Percentiles rank a stretch among this genome's conserved stretches.
Evolutionary conservation across 148 eudicot species (phyloP).

Genomic region (Amaranthus hypochondriacus): DNA sequence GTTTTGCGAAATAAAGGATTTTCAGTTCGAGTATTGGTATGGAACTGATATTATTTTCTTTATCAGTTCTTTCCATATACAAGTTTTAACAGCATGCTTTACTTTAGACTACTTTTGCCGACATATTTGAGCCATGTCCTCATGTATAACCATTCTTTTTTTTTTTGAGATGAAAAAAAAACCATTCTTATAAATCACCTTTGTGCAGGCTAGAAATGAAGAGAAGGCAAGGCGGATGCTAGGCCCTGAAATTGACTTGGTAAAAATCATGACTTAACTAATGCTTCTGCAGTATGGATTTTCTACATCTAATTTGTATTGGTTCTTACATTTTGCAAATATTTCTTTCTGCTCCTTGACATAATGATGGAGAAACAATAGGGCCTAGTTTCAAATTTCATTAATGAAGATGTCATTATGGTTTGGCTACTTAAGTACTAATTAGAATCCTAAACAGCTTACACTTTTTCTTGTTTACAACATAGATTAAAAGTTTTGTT

Average conservation of each 20-base stretch:
- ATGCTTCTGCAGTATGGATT: not conserved
- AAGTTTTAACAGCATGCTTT: not conserved
- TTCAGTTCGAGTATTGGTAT: constrained; percentile 79
- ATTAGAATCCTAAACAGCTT: not conserved
- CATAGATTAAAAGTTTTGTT: no score
- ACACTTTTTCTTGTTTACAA: not conserved
- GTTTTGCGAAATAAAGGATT: constrained; percentile 64
- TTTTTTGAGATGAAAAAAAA: no score
- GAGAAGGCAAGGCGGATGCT: constrained; percentile 87
- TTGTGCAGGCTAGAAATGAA: constrained; percentile 85
- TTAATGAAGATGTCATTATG: not conserved
- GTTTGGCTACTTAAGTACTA: not conserved
- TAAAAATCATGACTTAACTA: constrained; percentile 32
- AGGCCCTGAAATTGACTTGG: constrained; percentile 86
- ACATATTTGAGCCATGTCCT: not conserved
- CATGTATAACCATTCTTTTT: not conserved
- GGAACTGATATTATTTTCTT: not conserved
- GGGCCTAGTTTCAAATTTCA: not conserved
- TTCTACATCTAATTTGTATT: not conserved
- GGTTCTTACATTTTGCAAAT: not conserved
- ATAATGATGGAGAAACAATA: not conserved
- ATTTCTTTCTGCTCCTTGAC: not conserved
- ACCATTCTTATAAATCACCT: not conserved
- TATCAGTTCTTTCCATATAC: not conserved
- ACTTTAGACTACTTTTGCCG: not conserved